phyloP scores from a whole-genome alignment of 495 filamentous ascomycete species.

The Geoglossum glabrum region DNA sequence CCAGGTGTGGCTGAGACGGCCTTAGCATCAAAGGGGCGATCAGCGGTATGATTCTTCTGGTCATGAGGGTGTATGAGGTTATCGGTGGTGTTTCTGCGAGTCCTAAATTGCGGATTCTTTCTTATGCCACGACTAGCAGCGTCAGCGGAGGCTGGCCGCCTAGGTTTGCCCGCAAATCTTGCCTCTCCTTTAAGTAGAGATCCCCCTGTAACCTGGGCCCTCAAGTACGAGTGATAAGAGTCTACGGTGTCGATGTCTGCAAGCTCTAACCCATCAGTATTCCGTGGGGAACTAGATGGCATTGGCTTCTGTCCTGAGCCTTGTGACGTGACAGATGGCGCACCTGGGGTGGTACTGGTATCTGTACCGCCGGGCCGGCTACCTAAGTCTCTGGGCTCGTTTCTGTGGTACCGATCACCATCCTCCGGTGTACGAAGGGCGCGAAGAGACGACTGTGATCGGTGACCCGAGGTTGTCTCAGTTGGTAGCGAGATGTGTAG shows the following conservation, averaged over 20 bases:
- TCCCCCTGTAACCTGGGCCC: background rate
- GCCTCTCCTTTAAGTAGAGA: background rate
- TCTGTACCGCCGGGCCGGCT: background rate
- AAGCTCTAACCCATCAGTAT: background rate
- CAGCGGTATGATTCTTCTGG: background rate
- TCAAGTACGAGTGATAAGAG: background rate
- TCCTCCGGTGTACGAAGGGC: background rate
- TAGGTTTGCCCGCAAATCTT: background rate
- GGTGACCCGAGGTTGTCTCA: background rate
- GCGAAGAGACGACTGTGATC: background rate
- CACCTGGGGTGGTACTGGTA: background rate
- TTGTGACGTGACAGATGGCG: background rate
- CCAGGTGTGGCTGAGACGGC: background rate
- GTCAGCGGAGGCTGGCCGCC: background rate
- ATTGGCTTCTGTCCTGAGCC: background rate
- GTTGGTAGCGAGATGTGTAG: conserved; percentile 1
- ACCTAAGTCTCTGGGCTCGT: background rate
- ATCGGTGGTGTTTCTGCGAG: background rate
- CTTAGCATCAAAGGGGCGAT: background rate
- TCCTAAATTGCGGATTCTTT: background rate
- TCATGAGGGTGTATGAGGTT: background rate
- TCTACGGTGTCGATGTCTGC: background rate
- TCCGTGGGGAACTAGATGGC: background rate
- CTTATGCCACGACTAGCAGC: background rate
- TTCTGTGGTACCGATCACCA: background rate